Base-by-base conservation (phyloP, 768 basidiomycete genomes). In the Scleroderma citrinum region DNA sequence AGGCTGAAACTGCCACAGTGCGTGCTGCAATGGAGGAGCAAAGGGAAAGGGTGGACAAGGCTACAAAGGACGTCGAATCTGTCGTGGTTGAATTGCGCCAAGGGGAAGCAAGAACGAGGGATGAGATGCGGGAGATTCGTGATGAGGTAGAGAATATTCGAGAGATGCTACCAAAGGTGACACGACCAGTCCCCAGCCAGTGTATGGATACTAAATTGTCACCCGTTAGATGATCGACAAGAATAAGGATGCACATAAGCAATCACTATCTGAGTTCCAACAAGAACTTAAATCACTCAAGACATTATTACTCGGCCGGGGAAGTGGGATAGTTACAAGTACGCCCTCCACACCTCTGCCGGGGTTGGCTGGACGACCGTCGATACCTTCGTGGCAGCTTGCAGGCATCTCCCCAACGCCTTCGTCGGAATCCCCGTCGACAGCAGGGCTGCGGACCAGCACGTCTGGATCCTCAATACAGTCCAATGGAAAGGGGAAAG, bases 271-370 rank as follows among this genome's bases (percentile, higher is more conserved):
- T 46, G 95, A 97, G 58, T 75, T 98, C 12, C 93, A 96, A 58
- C 84, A 92, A 56, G 95, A 98, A 62, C 77, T 98, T 59, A 92
- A 93, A 61, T 97, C 94, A 0, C 73, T 98, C 52, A 97, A 97
- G 65, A 82, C 93, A 0, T 76, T 98, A 21, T 71, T 97, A 7
- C 75, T 94, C 7, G 89, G 81, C 55, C 81, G 87, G 30, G 80
- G 85, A 6, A 72, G 84, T 6, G 35, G 53, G n/a, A 66, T 68
- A 17, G 59, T 72, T 26, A 58, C 81, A 2, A 74, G 71, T 53
- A 71, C 75, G 19, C 71, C 79, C 24, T 62, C 78, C 3, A 71
- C 78, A 0, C 75, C 83, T n/a, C 55, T 72, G 19, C 64, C 81
- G 13, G 72, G 75, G 2, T 61, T 77, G 20, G 59, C 80, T 3